These are phyloP conservation scores for Phaeosphaeria sp. DNA, from an alignment of 2,329 filamentous ascomycete species.

Conservation along the genomic window DNA sequence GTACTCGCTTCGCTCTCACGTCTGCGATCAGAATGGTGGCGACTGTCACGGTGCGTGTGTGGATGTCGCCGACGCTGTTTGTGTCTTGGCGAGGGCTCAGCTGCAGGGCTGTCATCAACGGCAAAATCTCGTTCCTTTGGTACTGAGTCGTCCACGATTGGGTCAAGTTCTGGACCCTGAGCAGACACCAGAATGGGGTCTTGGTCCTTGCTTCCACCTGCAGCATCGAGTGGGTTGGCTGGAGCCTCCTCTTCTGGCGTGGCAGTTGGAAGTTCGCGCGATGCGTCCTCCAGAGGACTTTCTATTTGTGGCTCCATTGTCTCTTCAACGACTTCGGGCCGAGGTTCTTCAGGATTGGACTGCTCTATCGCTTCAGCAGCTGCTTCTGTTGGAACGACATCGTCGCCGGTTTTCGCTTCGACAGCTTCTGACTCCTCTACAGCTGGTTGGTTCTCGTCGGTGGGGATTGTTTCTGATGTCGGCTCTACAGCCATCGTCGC, in stretches of 20 bases:
- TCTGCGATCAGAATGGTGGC: constrained; percentile 33
- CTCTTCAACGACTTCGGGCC: not conserved
- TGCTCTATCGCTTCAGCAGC: not conserved
- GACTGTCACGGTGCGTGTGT: constrained; percentile 34
- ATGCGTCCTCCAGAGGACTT: not conserved
- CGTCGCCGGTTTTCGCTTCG: not conserved
- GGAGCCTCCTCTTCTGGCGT: not conserved
- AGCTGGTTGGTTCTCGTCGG: not conserved
- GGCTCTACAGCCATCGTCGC: not conserved
- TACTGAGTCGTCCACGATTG: constrained; percentile 6
- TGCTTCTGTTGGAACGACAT: not conserved
- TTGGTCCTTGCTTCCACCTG: not conserved
- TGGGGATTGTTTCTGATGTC: not conserved
- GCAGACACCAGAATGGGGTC: not conserved
- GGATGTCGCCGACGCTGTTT: constrained; percentile 40
- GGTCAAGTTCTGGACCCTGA: not conserved
- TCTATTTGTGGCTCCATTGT: not conserved
- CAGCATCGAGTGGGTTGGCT: not conserved
- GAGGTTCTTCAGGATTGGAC: not conserved
- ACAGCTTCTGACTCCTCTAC: not conserved
- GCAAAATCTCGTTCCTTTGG: constrained; percentile 35
- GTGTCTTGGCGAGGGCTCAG: constrained; percentile 28
- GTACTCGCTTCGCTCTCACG: constrained; percentile 41
- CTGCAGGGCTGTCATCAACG: constrained; percentile 27
- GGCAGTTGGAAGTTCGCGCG: not conserved